Evolutionary conservation across 2,329 filamentous ascomycete genomes (phyloP), one percentile per base, ranked within the genome.

Genomic region (Metarhizium album): DNA sequence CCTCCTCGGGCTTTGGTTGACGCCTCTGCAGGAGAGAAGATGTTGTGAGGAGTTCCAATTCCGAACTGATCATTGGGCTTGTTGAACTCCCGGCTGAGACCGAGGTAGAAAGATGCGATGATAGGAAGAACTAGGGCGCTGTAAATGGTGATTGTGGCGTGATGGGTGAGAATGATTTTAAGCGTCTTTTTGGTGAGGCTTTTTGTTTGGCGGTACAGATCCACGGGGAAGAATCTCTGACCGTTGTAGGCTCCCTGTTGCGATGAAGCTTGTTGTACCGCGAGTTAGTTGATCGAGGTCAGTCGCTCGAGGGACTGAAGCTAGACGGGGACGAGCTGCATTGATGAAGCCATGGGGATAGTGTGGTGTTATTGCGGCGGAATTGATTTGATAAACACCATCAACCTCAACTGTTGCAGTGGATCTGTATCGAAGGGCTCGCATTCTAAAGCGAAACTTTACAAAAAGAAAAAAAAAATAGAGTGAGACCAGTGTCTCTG

Each of bases 71-170:
- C 82, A 3, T 85, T 82, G 1, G 87, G 82, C 2, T 87, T 76
- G 61, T 91, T 90, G 55, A 94, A 78, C 63, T 88, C 88, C 56
- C 86, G 82, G 6, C 87, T 83, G 64, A 84, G 87, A 43, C 72
- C 75, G 33, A 83, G 69, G 55, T 82, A 81, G 22, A 74, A 67
- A 43, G 76, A 74, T 48, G 82, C 65, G 46, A 75, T 63, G 48
- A 83, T 65, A 13, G 80, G 80, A 2, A 82, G 71, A 20, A 82
- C 47, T 51, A 83, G 70, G 1, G 79, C 74, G 49, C 76, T 75
- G 54, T 81, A 69, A 38, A 73, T 49, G 0, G 79, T 80, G 9
- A 73, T 70, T 18, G 74, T 53, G 16, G 64, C 57, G 63, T 80
- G 78, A 4, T 79, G 76, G 46, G 70, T 56, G 45, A 79, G 58